Evolutionary conservation across 768 basidiomycete genomes (phyloP).

Genomic region (Trichaptum fuscoviolaceum): DNA sequence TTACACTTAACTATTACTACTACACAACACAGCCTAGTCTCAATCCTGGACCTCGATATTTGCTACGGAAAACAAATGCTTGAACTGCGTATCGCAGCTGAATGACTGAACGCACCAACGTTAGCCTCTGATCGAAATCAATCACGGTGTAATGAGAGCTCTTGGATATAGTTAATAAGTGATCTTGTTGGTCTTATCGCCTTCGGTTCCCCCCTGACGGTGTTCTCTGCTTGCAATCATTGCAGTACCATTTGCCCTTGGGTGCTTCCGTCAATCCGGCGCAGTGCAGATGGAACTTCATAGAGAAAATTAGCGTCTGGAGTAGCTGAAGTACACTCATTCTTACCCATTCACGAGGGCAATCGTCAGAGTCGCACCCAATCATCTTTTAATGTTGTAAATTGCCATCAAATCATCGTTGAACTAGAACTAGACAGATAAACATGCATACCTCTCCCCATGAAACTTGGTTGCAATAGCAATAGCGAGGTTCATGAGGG

Average conservation of each 20-base stretch:
- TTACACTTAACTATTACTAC: too few relatives aligned
- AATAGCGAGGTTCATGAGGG: constrained; percentile 60
- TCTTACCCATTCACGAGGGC: constrained; percentile 79
- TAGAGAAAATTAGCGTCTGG: not conserved
- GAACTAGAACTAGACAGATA: not conserved
- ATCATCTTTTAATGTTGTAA: constrained; percentile 60
- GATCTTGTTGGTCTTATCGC: constrained; percentile 12
- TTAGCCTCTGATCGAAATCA: not conserved
- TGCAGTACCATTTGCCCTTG: constrained; percentile 61
- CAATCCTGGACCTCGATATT: too few relatives aligned
- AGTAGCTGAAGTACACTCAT: not conserved
- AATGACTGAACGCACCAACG: too few relatives aligned
- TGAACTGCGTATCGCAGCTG: too few relatives aligned
- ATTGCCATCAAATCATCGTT: constrained; percentile 6
- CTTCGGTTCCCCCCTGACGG: constrained; percentile 19
- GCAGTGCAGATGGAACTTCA: constrained; percentile 70
- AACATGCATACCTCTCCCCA: constrained; percentile 63
- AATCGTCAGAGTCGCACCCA: constrained; percentile 70
- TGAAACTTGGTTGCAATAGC: constrained; percentile 75
- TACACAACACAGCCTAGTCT: too few relatives aligned
- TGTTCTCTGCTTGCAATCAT: constrained; percentile 45
- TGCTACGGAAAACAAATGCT: too few relatives aligned
- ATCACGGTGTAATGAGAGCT: not conserved
- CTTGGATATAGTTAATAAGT: too few relatives aligned
- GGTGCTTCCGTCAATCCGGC: constrained; percentile 56